Base-by-base conservation (phyloP, 1,139 yeast genomes). In the Yamadazyma aaseri region DNA sequence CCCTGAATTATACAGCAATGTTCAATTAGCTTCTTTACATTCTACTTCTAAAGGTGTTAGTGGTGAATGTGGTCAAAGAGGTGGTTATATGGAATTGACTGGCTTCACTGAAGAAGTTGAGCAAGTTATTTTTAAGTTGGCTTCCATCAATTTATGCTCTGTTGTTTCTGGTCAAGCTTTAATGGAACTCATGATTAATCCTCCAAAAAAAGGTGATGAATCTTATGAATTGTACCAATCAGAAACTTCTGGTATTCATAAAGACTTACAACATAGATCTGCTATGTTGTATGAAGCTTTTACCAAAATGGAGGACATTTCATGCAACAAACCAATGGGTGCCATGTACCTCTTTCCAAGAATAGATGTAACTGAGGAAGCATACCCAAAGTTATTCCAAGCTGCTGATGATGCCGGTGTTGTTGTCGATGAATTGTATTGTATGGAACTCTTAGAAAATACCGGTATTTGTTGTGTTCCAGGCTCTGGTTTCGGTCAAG, bases 391-490 rank as follows among this genome's bases (percentile, higher is more conserved):
- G 47, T 87, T 90, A 15, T 69, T 77, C 34, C 69, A 66, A 14
- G 72, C 71, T 31, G 95, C 97, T 18, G 62, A 64, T 30, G 67
- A 69, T 33, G 56, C 60, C 22, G 77, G 76, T 17, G 56, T 76
- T 50, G 71, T 76, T 31, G 80, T 90, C 24, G 98, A 94, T 58
- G 96, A 86, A 55, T 75, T 85, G 45, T 94, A 92, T 65, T 89
- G 97, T 60, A 71, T 82, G 55, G 81, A 83, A 48, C 65, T 92
- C 41, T 71, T 92, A 46, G 92, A 90, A 48, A 59, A 63, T 36
- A 89, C 98, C n/a, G 99, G 98, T 49, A 89, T 92, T 43, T 94
- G 98, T 62, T 87, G 95, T 36, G 95, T 92, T 42, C 97, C 98
- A 20, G 99, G 98, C 26, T 80, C 89, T 28, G 98, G 98, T 2